Evolutionary conservation across 306 rosid genomes (phyloP).

Genomic region (Myrica gale): DNA sequence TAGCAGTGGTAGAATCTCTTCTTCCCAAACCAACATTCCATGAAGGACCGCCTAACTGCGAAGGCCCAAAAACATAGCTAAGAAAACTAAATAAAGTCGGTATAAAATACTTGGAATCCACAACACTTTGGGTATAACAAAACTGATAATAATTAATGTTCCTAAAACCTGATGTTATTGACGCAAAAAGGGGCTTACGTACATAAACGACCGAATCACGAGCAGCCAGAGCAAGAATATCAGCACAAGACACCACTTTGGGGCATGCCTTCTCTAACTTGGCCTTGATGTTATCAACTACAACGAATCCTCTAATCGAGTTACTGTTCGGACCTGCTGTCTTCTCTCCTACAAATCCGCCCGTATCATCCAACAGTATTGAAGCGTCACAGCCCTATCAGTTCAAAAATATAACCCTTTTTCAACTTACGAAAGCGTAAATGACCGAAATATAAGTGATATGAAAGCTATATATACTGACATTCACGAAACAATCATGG

Average conservation of each 20-base stretch:
- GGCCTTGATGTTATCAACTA: constrained; percentile 49
- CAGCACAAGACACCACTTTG: constrained; percentile 60
- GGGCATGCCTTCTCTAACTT: constrained; percentile 57
- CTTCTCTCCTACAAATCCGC: constrained; percentile 53
- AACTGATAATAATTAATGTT: background rate
- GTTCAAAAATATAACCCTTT: background rate
- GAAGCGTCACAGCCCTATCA: constrained; percentile 67
- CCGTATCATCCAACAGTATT: constrained; percentile 50
- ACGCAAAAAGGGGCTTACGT: constrained; percentile 26
- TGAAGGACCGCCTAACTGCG: constrained; percentile 58
- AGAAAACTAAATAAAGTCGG: background rate
- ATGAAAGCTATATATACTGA: constrained; percentile 29
- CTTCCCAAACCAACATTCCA: constrained; percentile 62
- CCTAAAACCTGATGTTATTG: background rate
- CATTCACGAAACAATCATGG: constrained; percentile 70
- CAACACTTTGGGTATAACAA: background rate
- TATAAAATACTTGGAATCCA: too few relatives aligned
- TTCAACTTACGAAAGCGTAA: background rate
- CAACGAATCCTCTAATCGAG: constrained; percentile 54
- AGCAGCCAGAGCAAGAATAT: constrained; percentile 61
- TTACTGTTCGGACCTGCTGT: constrained; percentile 56
- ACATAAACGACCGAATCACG: constrained; percentile 47
- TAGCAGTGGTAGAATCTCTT: constrained; percentile 61
- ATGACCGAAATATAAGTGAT: background rate
- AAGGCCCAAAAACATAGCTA: background rate